Evolutionary conservation across 1,139 yeast genomes (phyloP), one percentile per base, ranked within the genome.

Genomic region (Schwanniomyces etchellsii): DNA sequence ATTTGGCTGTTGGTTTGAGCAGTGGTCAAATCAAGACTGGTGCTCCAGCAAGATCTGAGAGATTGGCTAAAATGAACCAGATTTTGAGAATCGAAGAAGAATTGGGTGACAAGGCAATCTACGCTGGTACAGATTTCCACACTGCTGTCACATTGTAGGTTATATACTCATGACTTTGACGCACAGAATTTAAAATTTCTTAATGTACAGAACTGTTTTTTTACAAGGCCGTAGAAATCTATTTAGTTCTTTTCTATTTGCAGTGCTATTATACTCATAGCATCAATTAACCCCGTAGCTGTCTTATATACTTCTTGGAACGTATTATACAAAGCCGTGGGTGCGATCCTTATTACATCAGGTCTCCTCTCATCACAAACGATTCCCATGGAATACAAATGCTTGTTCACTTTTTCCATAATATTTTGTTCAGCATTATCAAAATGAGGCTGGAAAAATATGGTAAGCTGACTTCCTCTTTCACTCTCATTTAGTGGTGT

Each of bases 31-130:
- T 86, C 69, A 86, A 86, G 84, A 81, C 94, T 49, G 96, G 96
- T 77, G 95, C 96, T 55, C 95, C 95, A 57, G 93, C 95, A 48
- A 83, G 95, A 74, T 83, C 95, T 46, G 96, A 86, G 75, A 85
- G 96, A 77, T 78, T 86, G 65, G 95, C 95, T 62, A 86, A 86
- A 75, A 78, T 79, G 65, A 81, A 81, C 80, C 91, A 85, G 75
- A 77, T 86, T 62, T 77, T 86, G 65, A 83, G 95, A 73, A 86
- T 86, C 55, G 95, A 86, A 74, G 93, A 85, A 70, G 84, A 81
- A 70, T 79, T 85, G 57, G 95, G 95, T 55, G 84, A 74, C 75
- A 81, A 83, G 74, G 93, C 91, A 45, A 59, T 83, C 62, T 86
- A 72, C 71, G 95, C 95, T 44, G 95, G 95, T 62, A 72, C 68